Conservation (phyloP, 2,329 filamentous ascomycete species). For the Sordariomycetes sp. region DNA sequence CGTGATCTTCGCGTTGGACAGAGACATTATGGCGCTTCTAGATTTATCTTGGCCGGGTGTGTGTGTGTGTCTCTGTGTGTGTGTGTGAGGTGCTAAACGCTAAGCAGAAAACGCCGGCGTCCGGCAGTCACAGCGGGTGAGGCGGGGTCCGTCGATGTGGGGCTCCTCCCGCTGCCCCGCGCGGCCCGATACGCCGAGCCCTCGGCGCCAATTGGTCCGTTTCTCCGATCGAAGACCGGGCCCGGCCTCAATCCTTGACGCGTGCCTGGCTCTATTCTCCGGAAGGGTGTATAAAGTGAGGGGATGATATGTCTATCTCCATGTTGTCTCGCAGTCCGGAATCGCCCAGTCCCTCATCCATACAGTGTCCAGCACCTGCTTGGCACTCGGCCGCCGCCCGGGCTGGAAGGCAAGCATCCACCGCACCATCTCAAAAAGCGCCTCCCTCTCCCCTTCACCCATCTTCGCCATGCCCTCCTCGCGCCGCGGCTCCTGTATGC, state of each 20-base stretch:
- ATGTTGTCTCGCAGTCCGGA: background rate
- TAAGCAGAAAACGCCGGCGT: no score
- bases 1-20: constrained; percentile 7
- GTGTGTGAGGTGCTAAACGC: background rate
- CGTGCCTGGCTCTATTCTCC: no score
- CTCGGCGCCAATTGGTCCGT: no score
- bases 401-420: background rate
- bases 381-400: background rate
- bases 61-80: background rate
- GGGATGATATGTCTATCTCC: background rate
- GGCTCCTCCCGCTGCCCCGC: no score
- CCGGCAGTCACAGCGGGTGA: background rate
- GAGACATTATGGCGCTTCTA: constrained; percentile 5
- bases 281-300: no score
- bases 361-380: background rate
- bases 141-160: background rate
- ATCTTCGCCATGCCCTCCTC: background rate
- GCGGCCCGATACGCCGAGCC: no score
- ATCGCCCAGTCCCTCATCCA: background rate
- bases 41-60: background rate
- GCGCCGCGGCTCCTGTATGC: no score
- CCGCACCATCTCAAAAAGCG: background rate
- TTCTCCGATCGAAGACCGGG: background rate
- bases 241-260: no score
- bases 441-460: background rate